Conservation (phyloP, 805 yeast species). For the Kodamaea hsintzibuensis region DNA sequence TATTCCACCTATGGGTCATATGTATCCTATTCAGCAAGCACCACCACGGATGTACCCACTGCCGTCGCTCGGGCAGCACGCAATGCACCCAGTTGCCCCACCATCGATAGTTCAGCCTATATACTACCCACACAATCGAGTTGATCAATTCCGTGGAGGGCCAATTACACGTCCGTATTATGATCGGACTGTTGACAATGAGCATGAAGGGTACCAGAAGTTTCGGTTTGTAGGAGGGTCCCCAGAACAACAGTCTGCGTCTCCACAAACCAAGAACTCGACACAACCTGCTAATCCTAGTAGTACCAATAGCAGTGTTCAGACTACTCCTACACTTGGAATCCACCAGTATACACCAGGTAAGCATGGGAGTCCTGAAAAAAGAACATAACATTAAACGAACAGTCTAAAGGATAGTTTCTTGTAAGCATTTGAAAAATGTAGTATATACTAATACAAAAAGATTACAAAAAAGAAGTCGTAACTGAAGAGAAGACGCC, state of each 20-base stretch:
- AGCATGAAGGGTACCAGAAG: constrained; percentile 5
- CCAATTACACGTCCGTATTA: constrained; percentile 6
- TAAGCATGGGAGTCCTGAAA: not conserved
- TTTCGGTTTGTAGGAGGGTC: constrained; percentile 3
- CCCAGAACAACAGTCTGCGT: not conserved
- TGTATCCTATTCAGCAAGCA: not conserved
- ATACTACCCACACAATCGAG: constrained; percentile 2
- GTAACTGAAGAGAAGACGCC: not conserved
- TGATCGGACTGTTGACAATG: constrained; percentile 2
- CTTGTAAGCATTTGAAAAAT: too few species aligned
- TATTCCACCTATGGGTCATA: constrained; percentile 2
- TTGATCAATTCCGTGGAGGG: not conserved
- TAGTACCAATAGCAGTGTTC: constrained; percentile 10
- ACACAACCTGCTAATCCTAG: not conserved
- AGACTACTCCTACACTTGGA: constrained; percentile 10
- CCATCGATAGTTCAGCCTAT: constrained; percentile 2
- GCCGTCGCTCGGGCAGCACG: not conserved
- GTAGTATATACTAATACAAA: too few species aligned
- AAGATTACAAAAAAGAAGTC: too few species aligned
- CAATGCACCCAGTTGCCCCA: not conserved
- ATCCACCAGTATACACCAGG: constrained; percentile 7
- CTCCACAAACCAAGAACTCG: not conserved
- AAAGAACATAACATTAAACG: not conserved
- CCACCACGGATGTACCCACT: constrained; percentile 3
- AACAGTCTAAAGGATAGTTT: too few species aligned